Base-by-base conservation (phyloP, 768 basidiomycete genomes). In the Collybia nuda region DNA sequence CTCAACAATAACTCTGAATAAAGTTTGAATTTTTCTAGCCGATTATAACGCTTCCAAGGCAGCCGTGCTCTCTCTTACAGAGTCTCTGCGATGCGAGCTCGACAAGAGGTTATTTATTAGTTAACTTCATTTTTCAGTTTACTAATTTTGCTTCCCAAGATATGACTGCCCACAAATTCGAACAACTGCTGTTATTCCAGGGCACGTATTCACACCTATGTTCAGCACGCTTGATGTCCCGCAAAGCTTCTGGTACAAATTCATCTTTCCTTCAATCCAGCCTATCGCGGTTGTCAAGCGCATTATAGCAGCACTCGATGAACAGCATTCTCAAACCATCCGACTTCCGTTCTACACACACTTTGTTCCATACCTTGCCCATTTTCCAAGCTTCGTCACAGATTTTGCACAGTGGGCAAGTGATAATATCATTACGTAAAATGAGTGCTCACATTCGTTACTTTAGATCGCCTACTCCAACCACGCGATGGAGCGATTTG, bases 1-100 rank as follows among this genome's bases (percentile, higher is more conserved):
- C 19, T 17, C 24, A 17, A 35, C 24, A 12, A 41, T 37, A 14
- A 21, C n/a, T 29, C 17, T 43, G 18, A 15, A 22, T 23, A 4
- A 14, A 29, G 21, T 14, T 15, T 22, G 41, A 9, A 19, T 44
- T 17, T 15, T 28, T 50, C 3, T 52, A 92, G 90, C 85, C 60
- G 93, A 96, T 69, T 98, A 99, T 65, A 79, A 78, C 65, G 92
- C 93, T 7, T 93, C 92, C 21, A 99, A 99, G 72, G 90, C 93
- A 9, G 94, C 95, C n/a, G 63, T 89, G 18, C 72, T 90, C 14
- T 80, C 81, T 26, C 67, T 98, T 40, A 85, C 96, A 57, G 89
- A 94, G 56, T 86, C 89, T 12, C 76, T 99, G 46, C 81, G 93
- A 45, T 89, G 85, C 58, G 96, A 99, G 65, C 81, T 98, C 15